These are phyloP conservation scores for Fomitopsis schrenkii DNA, from an alignment of 1,284 basidiomycete species.

Conservation along the genomic window DNA sequence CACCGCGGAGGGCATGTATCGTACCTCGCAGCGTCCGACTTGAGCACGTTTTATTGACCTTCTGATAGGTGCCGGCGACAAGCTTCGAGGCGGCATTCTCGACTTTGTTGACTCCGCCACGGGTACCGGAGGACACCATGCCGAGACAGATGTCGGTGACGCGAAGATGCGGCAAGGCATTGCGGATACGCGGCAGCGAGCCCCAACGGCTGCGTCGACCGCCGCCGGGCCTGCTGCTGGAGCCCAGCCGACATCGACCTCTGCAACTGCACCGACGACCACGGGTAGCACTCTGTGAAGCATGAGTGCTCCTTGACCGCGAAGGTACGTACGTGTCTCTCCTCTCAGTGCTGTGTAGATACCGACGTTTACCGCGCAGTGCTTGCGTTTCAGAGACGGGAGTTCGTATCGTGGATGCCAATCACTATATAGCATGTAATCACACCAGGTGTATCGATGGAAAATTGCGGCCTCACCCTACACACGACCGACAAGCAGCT, in stretches of 20 bases:
- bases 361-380: not conserved
- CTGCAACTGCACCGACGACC: not conserved
- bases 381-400: not conserved
- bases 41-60: too few species aligned
- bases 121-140: slow-evolving; percentile 18
- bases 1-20: slow-evolving; percentile 1
- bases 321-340: not conserved
- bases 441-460: too few species aligned
- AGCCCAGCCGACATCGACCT: not conserved
- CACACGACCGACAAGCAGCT: not conserved
- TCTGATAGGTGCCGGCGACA: slow-evolving; percentile 19
- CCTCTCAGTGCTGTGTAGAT: not conserved
- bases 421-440: not conserved
- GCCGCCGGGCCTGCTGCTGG: not conserved
- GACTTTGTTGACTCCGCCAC: slow-evolving; percentile 27
- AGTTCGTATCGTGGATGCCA: too few species aligned
- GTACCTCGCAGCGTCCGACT: too few species aligned
- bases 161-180: slow-evolving; percentile 13
- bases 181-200: not conserved
- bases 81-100: slow-evolving; percentile 24
- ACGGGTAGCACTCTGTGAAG: not conserved
- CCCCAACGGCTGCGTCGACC: not conserved
- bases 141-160: slow-evolving; percentile 17
- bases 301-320: not conserved
- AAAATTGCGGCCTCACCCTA: too few species aligned